A percentile compares a stretch with the other conserved stretches of the same genome.
These are phyloP conservation scores for Nevesoporus exiguus DNA, from an alignment of 768 basidiomycete species.

Conservation along the genomic window DNA sequence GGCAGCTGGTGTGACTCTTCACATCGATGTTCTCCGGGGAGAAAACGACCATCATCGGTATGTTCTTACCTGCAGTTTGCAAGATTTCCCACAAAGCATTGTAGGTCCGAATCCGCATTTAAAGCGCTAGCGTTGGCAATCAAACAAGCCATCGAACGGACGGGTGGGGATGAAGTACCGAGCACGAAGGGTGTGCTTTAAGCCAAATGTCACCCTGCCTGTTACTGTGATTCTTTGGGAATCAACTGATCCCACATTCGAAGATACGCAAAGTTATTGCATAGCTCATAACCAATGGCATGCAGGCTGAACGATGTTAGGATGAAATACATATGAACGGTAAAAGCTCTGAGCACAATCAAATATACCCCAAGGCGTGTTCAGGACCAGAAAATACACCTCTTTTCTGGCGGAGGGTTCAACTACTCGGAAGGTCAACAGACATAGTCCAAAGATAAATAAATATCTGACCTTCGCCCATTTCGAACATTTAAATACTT, in stretches of 20 bases:
- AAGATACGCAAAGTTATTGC: neutral
- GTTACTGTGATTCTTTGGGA: neutral
- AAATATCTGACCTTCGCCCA: slow-evolving; percentile 60
- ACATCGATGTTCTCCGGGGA: slow-evolving; percentile 91
- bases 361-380: neutral
- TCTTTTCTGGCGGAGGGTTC: slow-evolving; percentile 77
- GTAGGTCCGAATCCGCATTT: slow-evolving; percentile 94
- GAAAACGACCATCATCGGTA: slow-evolving; percentile 98
- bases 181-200: slow-evolving; percentile 94
- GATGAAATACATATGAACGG: slow-evolving; percentile 20
- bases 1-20: slow-evolving; percentile 89
- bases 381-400: slow-evolving; percentile 78
- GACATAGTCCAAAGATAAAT: neutral
- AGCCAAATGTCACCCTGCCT: neutral
- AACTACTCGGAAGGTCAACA: slow-evolving; percentile 42
- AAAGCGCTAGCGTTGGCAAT: slow-evolving; percentile 96
- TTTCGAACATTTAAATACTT: slow-evolving; percentile 78
- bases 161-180: slow-evolving; percentile 87
- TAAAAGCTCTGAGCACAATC: neutral
- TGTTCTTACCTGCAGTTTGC: slow-evolving; percentile 19
- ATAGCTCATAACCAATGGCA: neutral
- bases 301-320: neutral
- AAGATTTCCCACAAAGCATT: neutral
- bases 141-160: slow-evolving; percentile 87
- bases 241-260: neutral